phyloP scores from a whole-genome alignment of 1,284 basidiomycete species.

The Rhodotorula sp. region DNA sequence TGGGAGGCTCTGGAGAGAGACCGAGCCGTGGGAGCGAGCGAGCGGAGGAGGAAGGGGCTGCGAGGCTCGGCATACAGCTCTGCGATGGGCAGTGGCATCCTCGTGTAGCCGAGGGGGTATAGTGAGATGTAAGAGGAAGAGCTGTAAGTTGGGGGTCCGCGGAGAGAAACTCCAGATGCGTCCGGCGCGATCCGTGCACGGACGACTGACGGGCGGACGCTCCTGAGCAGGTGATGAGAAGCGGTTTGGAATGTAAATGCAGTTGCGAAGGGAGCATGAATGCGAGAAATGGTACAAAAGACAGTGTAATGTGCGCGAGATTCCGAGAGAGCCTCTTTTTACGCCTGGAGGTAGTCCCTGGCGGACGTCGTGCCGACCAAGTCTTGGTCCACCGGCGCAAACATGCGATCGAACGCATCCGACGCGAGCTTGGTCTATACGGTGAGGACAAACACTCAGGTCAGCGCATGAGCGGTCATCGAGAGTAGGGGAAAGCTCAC shows the following conservation, averaged over 20 bases:
- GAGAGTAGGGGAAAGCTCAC: constrained; percentile 21
- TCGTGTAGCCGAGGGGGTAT: too few relatives aligned
- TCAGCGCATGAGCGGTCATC: background rate
- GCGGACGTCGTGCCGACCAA: constrained; percentile 34
- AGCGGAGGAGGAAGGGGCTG: background rate
- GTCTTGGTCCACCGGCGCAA: constrained; percentile 16
- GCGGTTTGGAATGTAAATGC: background rate
- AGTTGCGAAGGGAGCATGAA: background rate
- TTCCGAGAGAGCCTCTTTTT: background rate
- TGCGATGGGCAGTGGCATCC: constrained; percentile 2
- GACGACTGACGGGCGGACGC: background rate
- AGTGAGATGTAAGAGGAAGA: too few relatives aligned
- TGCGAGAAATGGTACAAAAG: background rate
- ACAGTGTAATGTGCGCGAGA: background rate
- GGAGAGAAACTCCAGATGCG: too few relatives aligned
- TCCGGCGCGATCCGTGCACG: background rate
- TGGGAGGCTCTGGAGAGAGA: background rate
- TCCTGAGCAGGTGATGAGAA: too few relatives aligned
- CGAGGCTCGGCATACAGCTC: constrained; percentile 2
- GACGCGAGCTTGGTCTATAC: constrained; percentile 29
- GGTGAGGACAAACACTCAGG: too few relatives aligned
- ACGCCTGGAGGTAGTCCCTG: constrained; percentile 32
- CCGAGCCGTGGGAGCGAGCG: background rate
- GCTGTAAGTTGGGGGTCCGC: too few relatives aligned
- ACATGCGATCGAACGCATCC: constrained; percentile 26